Evolutionary conservation across 164 flowering plant species (phyloP).

Genomic region (Chimonanthus praecox): DNA sequence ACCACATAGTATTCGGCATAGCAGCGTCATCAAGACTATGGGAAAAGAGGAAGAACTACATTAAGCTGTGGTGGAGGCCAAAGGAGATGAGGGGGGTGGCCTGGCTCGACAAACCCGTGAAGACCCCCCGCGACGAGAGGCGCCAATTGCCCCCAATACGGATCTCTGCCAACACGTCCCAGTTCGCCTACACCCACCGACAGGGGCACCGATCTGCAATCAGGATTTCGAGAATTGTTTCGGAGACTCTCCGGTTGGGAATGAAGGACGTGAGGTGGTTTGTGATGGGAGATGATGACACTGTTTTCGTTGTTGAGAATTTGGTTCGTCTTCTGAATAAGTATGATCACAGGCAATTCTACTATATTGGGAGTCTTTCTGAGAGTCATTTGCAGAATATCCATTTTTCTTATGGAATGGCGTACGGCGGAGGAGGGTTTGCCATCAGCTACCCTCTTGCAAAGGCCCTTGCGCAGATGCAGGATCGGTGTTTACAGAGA

Average conservation of each 20-base stretch:
- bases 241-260: constrained; percentile 46
- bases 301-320: constrained; percentile 55
- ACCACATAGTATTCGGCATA: constrained; percentile 55
- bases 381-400: constrained; percentile 64
- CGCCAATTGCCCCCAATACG: constrained; percentile 32
- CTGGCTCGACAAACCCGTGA: constrained; percentile 43
- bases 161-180: constrained; percentile 42
- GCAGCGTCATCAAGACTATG: constrained; percentile 52
- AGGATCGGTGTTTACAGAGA: constrained; percentile 49
- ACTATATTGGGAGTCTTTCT: constrained; percentile 55
- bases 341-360: constrained; percentile 46
- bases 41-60: constrained; percentile 51
- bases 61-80: constrained; percentile 57
- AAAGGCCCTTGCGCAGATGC: constrained; percentile 39
- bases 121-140: constrained; percentile 1
- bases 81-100: constrained; percentile 50
- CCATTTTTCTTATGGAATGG: constrained; percentile 50
- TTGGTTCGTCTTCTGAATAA: constrained; percentile 49
- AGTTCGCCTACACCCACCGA: constrained; percentile 36
- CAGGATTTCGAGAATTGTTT: constrained; percentile 56
- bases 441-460: constrained; percentile 65
- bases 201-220: constrained; percentile 54
- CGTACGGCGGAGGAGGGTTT: constrained; percentile 73
- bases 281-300: constrained; percentile 79
- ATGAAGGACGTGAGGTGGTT: constrained; percentile 50